A percentile compares a stretch with the other conserved stretches of the same genome.
These are phyloP conservation scores for Pythium graminicola DNA, from an alignment of 352 stramenopile genomes.

Conservation along the genomic window DNA sequence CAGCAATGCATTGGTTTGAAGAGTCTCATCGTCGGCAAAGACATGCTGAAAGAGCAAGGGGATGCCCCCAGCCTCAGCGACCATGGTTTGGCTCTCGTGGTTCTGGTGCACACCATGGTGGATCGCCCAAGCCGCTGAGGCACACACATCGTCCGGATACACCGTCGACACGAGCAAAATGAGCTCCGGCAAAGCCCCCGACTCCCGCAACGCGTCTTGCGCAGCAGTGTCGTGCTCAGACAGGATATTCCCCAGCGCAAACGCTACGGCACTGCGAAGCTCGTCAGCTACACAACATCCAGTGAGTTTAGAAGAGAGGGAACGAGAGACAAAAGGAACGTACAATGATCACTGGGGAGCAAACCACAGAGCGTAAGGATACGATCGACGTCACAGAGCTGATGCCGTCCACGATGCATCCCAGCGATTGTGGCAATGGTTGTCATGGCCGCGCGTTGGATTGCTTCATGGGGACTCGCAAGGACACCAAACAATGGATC, in stretches of 20 bases:
- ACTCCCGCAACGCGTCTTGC: conserved; percentile 55
- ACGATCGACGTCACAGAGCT: conserved; percentile 42
- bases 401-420: conserved; percentile 29
- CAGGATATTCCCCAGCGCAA: conserved; percentile 62
- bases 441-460: conserved; percentile 45
- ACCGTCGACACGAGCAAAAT: conserved; percentile 55
- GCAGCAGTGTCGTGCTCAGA: conserved; percentile 46
- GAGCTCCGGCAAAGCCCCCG: conserved; percentile 43
- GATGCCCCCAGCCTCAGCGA: conserved; percentile 55
- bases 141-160: conserved; percentile 61
- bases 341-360: conserved; percentile 46
- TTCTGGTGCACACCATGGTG: conserved; percentile 63
- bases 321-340: background rate
- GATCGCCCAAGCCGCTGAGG: conserved; percentile 68
- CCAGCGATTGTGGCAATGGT: conserved; percentile 54
- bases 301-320: background rate
- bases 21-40: conserved; percentile 28
- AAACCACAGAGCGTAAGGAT: conserved; percentile 38
- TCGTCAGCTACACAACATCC: conserved; percentile 28
- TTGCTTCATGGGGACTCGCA: conserved; percentile 47
- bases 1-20: conserved; percentile 67
- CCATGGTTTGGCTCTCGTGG: conserved; percentile 48
- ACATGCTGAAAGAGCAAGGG: conserved; percentile 46
- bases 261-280: conserved; percentile 49
- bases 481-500: conserved; percentile 38